Evolutionary conservation across 768 basidiomycete species (phyloP), one percentile per base, ranked within the genome.

Genomic region (Chlorophyllum brunneum): DNA sequence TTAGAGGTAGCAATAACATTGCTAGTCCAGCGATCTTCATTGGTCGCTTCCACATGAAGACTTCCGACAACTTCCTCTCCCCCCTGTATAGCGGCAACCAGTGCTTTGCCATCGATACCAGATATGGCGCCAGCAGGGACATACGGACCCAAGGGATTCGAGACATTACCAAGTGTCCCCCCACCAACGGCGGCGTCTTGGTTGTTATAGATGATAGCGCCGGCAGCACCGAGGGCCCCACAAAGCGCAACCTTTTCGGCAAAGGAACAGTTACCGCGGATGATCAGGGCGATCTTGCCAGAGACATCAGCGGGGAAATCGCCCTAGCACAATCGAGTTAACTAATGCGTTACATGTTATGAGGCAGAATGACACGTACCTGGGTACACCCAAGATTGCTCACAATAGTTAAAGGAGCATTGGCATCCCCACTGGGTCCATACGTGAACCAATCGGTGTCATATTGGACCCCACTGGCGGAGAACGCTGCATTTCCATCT

Each of bases 1-100:
- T 64, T 65, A 45, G 61, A 62, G 10, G 64, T 65, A 16, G 67
- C 67, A 40, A 69, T 59, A 15, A 69, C 60, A 45, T 67, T 69
- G 54, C 59, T 63, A 15, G 62, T 63, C 22, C 37, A 59, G 20
- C 64, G 57, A 11, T 61, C 54, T 45, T 65, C 65, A 30, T 57
- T 61, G 36, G 62, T 29, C 13, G 63, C 64, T 7, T 61, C 52
- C 15, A 66, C 63, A 16, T 61, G 55, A 18, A 69, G 48, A 2
- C 53, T 61, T 11, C 62, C 66, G n/a, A 61, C 33, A 29, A 69
- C 50, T 31, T 59, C 54, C n/a, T 59, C 55, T 0, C 65, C 65
- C 42, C 51, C 52, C 7, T 33, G 38, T 13, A 69, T 46, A 27
- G 59, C 55, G 3, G 60, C 60, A 24, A 60, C 57, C 42, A 66